Percentiles rank a stretch among this genome's conserved stretches.
Conservation (phyloP, 2,329 filamentous ascomycete species). For the Orbilia blumenaviensis region DNA sequence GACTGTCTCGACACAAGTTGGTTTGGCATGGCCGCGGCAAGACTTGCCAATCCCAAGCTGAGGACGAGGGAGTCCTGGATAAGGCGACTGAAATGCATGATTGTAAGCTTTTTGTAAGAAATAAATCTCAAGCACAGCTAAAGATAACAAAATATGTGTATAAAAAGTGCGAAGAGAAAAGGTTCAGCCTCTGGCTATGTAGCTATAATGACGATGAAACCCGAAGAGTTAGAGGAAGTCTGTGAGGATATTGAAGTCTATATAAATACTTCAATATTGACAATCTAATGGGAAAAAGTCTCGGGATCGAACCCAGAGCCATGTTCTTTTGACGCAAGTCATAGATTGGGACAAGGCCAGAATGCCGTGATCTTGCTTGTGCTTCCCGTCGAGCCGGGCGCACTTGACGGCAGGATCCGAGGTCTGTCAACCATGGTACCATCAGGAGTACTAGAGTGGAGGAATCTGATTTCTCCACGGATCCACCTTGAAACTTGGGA, state of each 20-base stretch:
- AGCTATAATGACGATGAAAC: background rate
- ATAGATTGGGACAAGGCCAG: background rate
- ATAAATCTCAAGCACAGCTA: slow-evolving; percentile 7
- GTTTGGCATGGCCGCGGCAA: slow-evolving; percentile 29
- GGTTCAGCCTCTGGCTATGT: background rate
- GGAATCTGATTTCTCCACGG: slow-evolving; percentile 24
- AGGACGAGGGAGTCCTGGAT: slow-evolving; percentile 16
- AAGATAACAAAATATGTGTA: background rate
- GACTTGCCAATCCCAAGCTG: slow-evolving; percentile 12
- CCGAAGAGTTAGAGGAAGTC: background rate
- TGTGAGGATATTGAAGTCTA: background rate
- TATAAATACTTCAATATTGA: slow-evolving; percentile 27
- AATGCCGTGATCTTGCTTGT: slow-evolving; percentile 4
- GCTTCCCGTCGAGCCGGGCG: slow-evolving; percentile 22
- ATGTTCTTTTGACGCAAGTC: slow-evolving; percentile 7
- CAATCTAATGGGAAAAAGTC: background rate
- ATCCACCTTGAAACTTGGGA: background rate
- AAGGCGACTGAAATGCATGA: slow-evolving; percentile 41
- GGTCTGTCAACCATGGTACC: background rate
- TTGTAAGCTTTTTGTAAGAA: background rate
- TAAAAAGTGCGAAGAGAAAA: background rate
- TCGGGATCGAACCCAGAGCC: background rate
- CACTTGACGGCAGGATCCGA: slow-evolving; percentile 11
- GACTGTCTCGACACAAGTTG: slow-evolving; percentile 34
- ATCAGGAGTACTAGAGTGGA: slow-evolving; percentile 16